Evolutionary conservation across 495 filamentous ascomycete genomes (phyloP).

Genomic region (Neurospora sublineolata): DNA sequence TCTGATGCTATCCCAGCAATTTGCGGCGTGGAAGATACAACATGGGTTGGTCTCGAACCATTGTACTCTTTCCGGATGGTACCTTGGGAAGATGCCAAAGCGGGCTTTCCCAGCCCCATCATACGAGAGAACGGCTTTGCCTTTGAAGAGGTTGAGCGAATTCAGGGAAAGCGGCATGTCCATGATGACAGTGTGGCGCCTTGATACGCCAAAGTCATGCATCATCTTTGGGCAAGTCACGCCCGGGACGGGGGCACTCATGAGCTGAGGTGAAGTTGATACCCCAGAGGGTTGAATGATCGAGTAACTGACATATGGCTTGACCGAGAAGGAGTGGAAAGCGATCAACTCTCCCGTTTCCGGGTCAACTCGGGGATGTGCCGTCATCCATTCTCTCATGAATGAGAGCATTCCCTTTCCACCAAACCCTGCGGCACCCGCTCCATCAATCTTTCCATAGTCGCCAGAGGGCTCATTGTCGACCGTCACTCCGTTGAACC

Average conservation of each 20-base stretch:
- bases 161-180: slow-evolving; percentile 54
- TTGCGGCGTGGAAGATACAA: slow-evolving; percentile 58
- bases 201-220: slow-evolving; percentile 59
- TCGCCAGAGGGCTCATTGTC: not conserved
- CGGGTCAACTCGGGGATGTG: slow-evolving; percentile 53
- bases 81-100: slow-evolving; percentile 53
- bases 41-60: slow-evolving; percentile 57
- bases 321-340: slow-evolving; percentile 47
- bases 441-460: slow-evolving; percentile 18
- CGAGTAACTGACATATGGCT: slow-evolving; percentile 55
- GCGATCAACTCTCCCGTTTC: slow-evolving; percentile 49
- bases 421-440: slow-evolving; percentile 40
- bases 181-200: slow-evolving; percentile 48
- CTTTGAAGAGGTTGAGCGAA: slow-evolving; percentile 42
- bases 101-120: slow-evolving; percentile 40
- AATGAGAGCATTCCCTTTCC: slow-evolving; percentile 40
- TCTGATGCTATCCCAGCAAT: slow-evolving; percentile 42
- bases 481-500: slow-evolving; percentile 44
- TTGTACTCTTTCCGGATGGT: slow-evolving; percentile 36
- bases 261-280: slow-evolving; percentile 1
- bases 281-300: slow-evolving; percentile 31
- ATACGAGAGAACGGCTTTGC: slow-evolving; percentile 43
- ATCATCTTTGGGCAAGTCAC: slow-evolving; percentile 54
- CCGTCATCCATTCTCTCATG: slow-evolving; percentile 57
- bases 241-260: slow-evolving; percentile 33